These are phyloP conservation scores for Podosphaera fusca DNA, from an alignment of 2,329 filamentous ascomycete species.

Conservation along the genomic window DNA sequence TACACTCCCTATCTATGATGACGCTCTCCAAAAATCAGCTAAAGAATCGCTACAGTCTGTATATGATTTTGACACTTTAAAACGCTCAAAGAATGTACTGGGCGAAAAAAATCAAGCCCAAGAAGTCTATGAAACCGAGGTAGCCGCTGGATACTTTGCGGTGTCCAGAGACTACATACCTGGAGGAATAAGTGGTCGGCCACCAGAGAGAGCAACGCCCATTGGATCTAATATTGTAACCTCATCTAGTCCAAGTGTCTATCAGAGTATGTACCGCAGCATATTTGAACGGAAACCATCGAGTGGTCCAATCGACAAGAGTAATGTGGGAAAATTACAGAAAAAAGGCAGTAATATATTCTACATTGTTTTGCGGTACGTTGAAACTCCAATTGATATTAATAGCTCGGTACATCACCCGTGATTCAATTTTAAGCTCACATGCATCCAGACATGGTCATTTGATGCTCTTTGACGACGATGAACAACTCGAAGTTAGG, in stretches of 20 bases:
- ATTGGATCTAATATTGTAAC: slow-evolving; percentile 52
- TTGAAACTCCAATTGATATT: neutral
- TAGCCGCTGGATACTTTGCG: slow-evolving; percentile 82
- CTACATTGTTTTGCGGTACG: slow-evolving; percentile 66
- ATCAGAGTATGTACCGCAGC: slow-evolving; percentile 93
- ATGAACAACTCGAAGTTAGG: slow-evolving; percentile 82
- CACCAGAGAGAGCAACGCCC: slow-evolving; percentile 65
- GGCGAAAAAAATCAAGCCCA: slow-evolving; percentile 31
- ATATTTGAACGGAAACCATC: slow-evolving; percentile 64
- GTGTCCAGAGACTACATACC: slow-evolving; percentile 83
- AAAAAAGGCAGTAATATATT: slow-evolving; percentile 67
- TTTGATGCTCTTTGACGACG: slow-evolving; percentile 91
- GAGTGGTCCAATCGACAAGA: slow-evolving; percentile 15
- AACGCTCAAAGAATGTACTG: slow-evolving; percentile 32
- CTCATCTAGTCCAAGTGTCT: slow-evolving; percentile 74
- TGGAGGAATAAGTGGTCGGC: slow-evolving; percentile 78
- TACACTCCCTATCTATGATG: slow-evolving; percentile 33
- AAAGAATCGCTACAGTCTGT: slow-evolving; percentile 29
- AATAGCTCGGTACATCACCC: neutral
- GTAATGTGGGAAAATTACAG: slow-evolving; percentile 14
- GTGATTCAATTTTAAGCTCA: slow-evolving; percentile 3
- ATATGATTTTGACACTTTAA: slow-evolving; percentile 30
- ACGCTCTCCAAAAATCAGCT: slow-evolving; percentile 17
- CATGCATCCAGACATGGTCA: slow-evolving; percentile 50
- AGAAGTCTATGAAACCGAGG: slow-evolving; percentile 41